These are phyloP conservation scores for Paradendryphiella salina DNA, from an alignment of 2,329 filamentous ascomycete species.

Conservation along the genomic window DNA sequence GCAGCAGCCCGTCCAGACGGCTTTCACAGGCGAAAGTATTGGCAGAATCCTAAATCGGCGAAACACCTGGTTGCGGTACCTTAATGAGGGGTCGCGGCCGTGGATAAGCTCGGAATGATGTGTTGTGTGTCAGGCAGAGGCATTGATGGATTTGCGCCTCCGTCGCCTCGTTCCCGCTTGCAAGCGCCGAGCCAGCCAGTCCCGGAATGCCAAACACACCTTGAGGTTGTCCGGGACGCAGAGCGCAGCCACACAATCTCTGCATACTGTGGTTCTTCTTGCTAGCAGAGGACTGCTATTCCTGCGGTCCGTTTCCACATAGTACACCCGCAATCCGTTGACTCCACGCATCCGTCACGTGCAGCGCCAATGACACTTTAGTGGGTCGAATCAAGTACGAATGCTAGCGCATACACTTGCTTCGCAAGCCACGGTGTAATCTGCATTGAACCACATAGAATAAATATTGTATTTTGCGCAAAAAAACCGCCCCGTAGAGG, in stretches of 20 bases:
- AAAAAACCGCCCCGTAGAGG: conserved; percentile 19
- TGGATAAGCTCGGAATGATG: conserved; percentile 47
- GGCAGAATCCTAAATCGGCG: conserved; percentile 38
- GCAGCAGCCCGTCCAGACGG: conserved; percentile 33
- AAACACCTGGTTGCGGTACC: conserved; percentile 28
- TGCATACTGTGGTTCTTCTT: conserved; percentile 1
- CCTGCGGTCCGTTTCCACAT: conserved; percentile 1
- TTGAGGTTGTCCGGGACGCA: background rate
- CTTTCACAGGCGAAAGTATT: conserved; percentile 38
- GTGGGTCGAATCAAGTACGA: conserved; percentile 6
- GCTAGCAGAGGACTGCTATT: background rate
- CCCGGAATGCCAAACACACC: conserved; percentile 9
- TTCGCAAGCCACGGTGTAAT: conserved; percentile 6
- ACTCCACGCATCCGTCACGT: conserved; percentile 14
- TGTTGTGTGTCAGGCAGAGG: conserved; percentile 35
- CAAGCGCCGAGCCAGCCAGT: conserved; percentile 24
- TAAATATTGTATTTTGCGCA: conserved; percentile 24
- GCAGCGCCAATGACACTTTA: conserved; percentile 10
- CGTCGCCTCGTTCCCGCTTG: conserved; percentile 10
- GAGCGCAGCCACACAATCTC: background rate
- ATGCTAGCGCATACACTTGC: conserved; percentile 14
- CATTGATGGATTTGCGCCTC: conserved; percentile 24
- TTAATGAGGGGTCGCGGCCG: conserved; percentile 38
- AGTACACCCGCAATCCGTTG: background rate
- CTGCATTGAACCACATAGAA: conserved; percentile 4